Evolutionary conservation across 2,329 filamentous ascomycete genomes (phyloP), one percentile per base, ranked within the genome.

Genomic region (Colletotrichum sp.): DNA sequence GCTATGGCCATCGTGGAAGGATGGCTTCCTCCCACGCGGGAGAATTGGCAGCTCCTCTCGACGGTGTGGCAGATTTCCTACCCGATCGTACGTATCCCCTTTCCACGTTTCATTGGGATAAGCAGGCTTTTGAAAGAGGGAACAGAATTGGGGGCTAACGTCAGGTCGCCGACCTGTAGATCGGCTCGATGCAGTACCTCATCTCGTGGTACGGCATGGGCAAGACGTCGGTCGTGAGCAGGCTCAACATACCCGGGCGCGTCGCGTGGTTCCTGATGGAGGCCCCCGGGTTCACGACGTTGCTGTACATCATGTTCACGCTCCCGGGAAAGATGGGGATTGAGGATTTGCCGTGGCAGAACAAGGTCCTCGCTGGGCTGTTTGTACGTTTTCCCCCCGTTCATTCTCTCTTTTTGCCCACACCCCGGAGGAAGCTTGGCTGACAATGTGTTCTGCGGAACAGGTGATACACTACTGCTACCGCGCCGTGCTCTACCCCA

Each of bases 181-280:
- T 95, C 76, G 92, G 92, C 0, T 89, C 91, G 2, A 66, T 90
- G 27, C 95, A 98, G 90, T 97, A 93, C 93, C 73, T 92, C 70
- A 85, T 89, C n/a, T 89, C 91, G 69, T 98, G 91, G 89, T 97
- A 98, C 82, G 94, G 94, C 65, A 95, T 96, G 87, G 97, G 97
- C 82, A 98, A 98, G 85, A 98, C 96, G 4, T 98, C 95, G 5
- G 89, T 92, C 21, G 80, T 88, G 5, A 95, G 93, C 78, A 85
- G 85, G 15, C 87, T 97, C 81, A 99, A 99, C 84, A 83, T 98
- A n/a, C 94, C 96, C 3, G 97, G 97, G 75, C 94, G 94, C 78
- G 86, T 95, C 76, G 95, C 91, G 72, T 99, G 97, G 97, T 89
- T 94, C 70, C 90, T 92, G 4, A 98, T 98, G 95, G 97, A 99